Base-by-base conservation (phyloP, 2,329 filamentous ascomycete species). In the Clarireedia monteithiana region DNA sequence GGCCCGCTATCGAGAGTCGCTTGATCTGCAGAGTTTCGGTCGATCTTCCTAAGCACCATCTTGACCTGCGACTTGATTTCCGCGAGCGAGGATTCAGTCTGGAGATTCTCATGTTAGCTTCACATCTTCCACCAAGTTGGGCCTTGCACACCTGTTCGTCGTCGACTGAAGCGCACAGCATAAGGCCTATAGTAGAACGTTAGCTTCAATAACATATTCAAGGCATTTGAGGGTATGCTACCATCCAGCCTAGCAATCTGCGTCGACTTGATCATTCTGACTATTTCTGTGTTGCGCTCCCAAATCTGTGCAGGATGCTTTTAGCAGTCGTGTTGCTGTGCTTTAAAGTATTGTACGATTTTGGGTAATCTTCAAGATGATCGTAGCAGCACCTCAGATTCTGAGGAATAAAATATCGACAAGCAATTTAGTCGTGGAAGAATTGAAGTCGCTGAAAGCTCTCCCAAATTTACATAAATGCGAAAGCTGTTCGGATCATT, bases 221-320 rank as follows among this genome's bases (percentile, higher is more conserved):
- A 34, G 38, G 2, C 23, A 30, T 17, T 24, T 48, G 6, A 9
- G 48, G 30, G 10, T 27, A n/a, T 5, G 66, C 57, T 69, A 94
- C 91, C 92, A 75, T 97, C 94, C 51, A 97, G 82, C 73, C 94
- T 82, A 63, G 90, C 87, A 75, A 99, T 96, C 75, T 96, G 89
- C 53, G 92, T 99, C 67, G 91, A 94, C 72, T 83, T 84, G 68
- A 96, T 92, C 91, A 69, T 70, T 45, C 60, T 66, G 61, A 40
- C 34, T 46, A 20, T 10, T 23, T 56, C 20, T 55, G 14, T 51
- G 44, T 26, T 17, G 27, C 50, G 50, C 26, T 61, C 47, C 30
- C 27, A 10, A 12, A 15, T 34, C 7, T 42, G 39, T 42, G 6
- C 6, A 7, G 39, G 39, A 20, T 42, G 39, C 15, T 44, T 17